A percentile compares a stretch with the other conserved stretches of the same genome.
phyloP scores from a whole-genome alignment of 345 rosid species.

The Limnanthes douglasii region DNA sequence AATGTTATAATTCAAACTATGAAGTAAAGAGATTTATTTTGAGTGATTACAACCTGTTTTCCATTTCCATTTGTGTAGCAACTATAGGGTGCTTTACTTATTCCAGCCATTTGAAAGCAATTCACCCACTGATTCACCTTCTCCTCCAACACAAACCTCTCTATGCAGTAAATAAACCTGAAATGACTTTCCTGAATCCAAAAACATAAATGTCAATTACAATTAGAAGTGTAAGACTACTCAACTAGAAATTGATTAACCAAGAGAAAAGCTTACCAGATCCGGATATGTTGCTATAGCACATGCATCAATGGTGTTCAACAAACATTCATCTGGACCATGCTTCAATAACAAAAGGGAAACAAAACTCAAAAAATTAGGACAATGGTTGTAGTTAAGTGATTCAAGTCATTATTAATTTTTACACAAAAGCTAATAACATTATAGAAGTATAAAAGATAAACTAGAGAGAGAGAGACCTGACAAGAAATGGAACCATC shows the following conservation, averaged over 20 bases:
- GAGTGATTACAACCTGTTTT: constrained; percentile 19
- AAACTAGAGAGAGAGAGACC: constrained; percentile 23
- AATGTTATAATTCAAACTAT: no score
- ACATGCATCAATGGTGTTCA: constrained; percentile 41
- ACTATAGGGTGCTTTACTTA: constrained; percentile 23
- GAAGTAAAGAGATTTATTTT: no score
- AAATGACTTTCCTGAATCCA: constrained; percentile 32
- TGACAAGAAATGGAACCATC: constrained; percentile 47
- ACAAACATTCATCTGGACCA: constrained; percentile 40
- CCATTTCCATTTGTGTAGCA: constrained; percentile 46
- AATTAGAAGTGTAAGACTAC: no score
- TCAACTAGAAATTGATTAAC: no score
- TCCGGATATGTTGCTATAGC: constrained; percentile 36
- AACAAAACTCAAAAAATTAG: neutral
- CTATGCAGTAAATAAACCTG: constrained; percentile 36
- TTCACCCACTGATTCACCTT: constrained; percentile 28
- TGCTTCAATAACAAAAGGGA: constrained; percentile 23
- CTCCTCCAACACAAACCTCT: constrained; percentile 22
- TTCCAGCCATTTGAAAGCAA: constrained; percentile 26
- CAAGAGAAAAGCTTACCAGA: constrained; percentile 17
- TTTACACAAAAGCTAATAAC: neutral
- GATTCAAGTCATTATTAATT: no score
- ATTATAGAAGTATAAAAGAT: neutral
- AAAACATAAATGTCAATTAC: neutral
- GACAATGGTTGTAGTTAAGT: no score